Evolutionary conservation across 176 grass and related monocot species (phyloP), one percentile per base, ranked within the genome.

Genomic region (Tuctoria greenei): DNA sequence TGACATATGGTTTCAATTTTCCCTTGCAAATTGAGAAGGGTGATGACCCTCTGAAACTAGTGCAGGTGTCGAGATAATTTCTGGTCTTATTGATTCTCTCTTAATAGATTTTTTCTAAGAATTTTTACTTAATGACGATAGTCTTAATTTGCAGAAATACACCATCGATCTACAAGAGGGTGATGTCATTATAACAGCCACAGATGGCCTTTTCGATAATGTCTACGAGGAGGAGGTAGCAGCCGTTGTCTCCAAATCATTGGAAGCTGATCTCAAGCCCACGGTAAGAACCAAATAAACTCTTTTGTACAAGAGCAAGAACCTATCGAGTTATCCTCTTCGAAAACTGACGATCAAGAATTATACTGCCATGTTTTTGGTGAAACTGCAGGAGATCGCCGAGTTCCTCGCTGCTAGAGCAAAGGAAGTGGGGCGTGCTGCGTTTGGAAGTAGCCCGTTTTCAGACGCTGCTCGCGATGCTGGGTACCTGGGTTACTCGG

Each of bases 1-100:
- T 99, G 95, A 90, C 93, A 26, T 99, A 95, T 31, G 95, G 95
- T 58, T 99, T 99, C 69, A 99, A 99, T 88, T 99, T 99, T 55
- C 95, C 95, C 7, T 71, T 99, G 72, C 95, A 99, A 79, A 99
- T 99, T 41, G 95, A 99, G 59, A 95, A 88, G 76, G 95, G 95
- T 0, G 95, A 95, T 14, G 86, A 99, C 81, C 91, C 95, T 76
- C 83, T 84, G 26, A 99, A 87, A 71, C 59, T 86, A 67, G 69
- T 95, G 41, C 89, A 95, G 89, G 95, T 99, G 83, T 52, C 16
- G 37, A 51, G 69, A 0, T 45, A 51, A 13, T 72, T n/a, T 61
- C 25, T 74, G 7, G 0, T 82, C 50, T n/a, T 62, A 64, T 23
- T 46, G 38, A 4, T 64, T 80, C 67, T 64, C 24, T 69, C 20